Evolutionary conservation across 192 early-diverging fungal genomes (phyloP).

Genomic region (Anaeromyces robustus): DNA sequence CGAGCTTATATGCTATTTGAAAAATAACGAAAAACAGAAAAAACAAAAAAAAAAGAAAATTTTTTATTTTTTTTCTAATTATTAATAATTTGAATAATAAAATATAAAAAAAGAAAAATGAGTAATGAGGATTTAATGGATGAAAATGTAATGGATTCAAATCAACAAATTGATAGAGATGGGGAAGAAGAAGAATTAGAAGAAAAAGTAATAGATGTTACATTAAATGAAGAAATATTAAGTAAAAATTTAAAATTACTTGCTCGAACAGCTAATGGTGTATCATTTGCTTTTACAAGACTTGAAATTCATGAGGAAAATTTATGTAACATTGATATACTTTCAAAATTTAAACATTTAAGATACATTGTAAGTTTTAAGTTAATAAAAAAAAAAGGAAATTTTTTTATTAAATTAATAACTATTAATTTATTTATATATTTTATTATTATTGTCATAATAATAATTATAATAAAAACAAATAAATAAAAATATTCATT

Average conservation of each 20-base stretch:
- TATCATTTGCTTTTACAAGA: not conserved
- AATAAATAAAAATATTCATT: too few relatives aligned
- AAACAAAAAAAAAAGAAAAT: too few relatives aligned
- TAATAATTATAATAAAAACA: too few relatives aligned
- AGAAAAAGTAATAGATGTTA: not conserved
- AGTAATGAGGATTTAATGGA: not conserved
- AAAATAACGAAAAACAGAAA: too few relatives aligned
- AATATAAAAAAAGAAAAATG: not conserved
- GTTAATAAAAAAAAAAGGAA: too few relatives aligned
- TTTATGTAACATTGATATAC: not conserved
- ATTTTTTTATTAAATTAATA: too few relatives aligned
- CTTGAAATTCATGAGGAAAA: not conserved
- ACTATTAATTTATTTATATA: too few relatives aligned
- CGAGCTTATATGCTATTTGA: too few relatives aligned
- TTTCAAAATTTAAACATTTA: not conserved
- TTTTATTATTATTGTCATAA: too few relatives aligned
- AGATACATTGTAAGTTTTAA: not conserved
- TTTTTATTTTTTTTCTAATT: too few relatives aligned
- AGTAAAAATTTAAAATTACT: not conserved
- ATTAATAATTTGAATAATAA: too few relatives aligned
- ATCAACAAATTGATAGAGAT: not conserved
- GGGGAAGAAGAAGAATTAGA: not conserved
- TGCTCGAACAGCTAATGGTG: not conserved
- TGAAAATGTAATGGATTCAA: not conserved
- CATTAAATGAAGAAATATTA: not conserved